Conservation (phyloP, 106 monocot genomes). For the Apostasia shenzhenica region DNA sequence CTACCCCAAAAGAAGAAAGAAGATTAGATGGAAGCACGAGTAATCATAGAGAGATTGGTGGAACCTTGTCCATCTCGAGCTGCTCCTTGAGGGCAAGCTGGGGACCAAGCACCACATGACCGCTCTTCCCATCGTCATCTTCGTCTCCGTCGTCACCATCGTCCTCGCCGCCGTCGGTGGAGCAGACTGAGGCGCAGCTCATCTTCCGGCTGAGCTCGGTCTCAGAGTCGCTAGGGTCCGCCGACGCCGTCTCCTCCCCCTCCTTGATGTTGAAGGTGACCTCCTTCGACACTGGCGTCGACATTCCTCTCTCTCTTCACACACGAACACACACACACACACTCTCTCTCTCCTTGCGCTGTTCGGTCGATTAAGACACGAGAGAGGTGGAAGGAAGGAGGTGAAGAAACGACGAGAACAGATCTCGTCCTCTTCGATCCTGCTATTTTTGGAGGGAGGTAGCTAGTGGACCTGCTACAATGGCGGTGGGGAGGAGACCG, state of each 20-base stretch:
- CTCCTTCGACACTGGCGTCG: not conserved
- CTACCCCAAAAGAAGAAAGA: not conserved
- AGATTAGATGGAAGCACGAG: no score
- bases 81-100: constrained; percentile 62
- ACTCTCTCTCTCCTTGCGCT: not conserved
- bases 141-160: constrained; percentile 20
- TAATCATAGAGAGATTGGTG: no score
- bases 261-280: not conserved
- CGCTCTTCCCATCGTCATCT: constrained; percentile 23
- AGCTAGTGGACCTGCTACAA: not conserved
- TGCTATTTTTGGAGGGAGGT: not conserved
- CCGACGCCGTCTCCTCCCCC: not conserved
- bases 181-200: constrained; percentile 8
- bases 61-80: constrained; percentile 56
- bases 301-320: constrained; percentile 1
- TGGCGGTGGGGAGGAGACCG: not conserved
- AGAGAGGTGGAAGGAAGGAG: not conserved
- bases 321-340: no score
- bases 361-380: not conserved
- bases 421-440: not conserved
- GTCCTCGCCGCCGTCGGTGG: constrained; percentile 32
- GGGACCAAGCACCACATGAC: constrained; percentile 36
- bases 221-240: not conserved
- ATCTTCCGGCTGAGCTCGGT: constrained; percentile 11
- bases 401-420: not conserved